Evolutionary conservation across 768 basidiomycete genomes (phyloP).

Genomic region (Boletus fagicola): DNA sequence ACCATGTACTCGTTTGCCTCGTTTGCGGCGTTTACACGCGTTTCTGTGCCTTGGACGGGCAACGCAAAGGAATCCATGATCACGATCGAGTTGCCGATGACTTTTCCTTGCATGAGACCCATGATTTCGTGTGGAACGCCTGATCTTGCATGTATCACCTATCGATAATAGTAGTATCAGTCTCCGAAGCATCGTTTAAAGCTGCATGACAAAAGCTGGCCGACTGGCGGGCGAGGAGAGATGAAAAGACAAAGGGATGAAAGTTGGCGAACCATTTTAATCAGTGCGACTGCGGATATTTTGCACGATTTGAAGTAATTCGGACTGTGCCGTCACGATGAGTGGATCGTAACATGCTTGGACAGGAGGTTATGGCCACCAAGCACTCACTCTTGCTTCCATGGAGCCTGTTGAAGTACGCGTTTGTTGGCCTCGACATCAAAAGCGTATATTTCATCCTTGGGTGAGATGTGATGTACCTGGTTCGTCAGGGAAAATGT

Average conservation of each 20-base stretch:
- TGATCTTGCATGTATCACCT: conserved; percentile 98
- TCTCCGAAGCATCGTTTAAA: background rate
- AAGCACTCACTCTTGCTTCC: conserved; percentile 76
- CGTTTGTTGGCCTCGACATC: conserved; percentile 65
- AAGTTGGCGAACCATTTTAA: conserved; percentile 78
- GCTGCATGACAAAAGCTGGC: background rate
- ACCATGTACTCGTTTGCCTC: conserved; percentile 99
- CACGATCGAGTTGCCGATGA: conserved; percentile 71
- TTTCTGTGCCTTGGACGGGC: conserved; percentile 97
- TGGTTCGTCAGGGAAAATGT: conserved; percentile 74
- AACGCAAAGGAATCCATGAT: conserved; percentile 97
- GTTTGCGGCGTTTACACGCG: conserved; percentile 92
- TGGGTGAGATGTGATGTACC: conserved; percentile 63
- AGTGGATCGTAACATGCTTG: background rate
- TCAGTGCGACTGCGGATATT: conserved; percentile 91
- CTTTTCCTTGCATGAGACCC: conserved; percentile 99
- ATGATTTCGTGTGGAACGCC: conserved; percentile 99
- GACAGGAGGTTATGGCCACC: conserved; percentile 2
- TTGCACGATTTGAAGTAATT: conserved; percentile 87
- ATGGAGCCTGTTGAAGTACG: conserved; percentile 71
- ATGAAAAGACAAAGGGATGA: background rate
- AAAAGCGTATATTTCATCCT: conserved; percentile 79
- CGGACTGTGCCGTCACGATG: conserved; percentile 43
- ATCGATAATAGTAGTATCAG: conserved; percentile 12
- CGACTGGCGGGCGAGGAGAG: background rate